A percentile compares a stretch with the other conserved stretches of the same genome.
phyloP scores from a whole-genome alignment of 208 protist genomes.

The Trypanosoma lewisi region DNA sequence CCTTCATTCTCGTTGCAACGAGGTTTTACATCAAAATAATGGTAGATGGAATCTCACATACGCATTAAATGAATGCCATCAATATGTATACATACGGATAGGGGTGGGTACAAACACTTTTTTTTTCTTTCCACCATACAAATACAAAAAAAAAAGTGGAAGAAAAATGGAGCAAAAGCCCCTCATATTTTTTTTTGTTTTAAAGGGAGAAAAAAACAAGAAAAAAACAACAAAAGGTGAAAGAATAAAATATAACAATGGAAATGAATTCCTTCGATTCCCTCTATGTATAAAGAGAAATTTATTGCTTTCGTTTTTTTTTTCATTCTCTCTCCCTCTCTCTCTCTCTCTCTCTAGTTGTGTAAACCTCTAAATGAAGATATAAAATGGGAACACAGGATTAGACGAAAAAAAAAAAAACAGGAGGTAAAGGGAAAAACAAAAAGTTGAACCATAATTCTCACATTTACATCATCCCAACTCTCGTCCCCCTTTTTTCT shows the following conservation, averaged over 20 bases:
- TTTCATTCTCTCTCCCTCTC: not conserved
- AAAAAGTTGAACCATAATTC: not conserved
- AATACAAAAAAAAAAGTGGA: too few species aligned
- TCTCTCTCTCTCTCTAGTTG: not conserved
- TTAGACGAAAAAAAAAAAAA: not conserved
- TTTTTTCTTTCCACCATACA: too few species aligned
- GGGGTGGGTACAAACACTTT: too few species aligned
- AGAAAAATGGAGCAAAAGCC: too few species aligned
- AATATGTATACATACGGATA: too few species aligned
- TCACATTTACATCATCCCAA: not conserved
- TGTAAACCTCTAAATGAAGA: constrained; percentile 14
- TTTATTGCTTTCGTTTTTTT: constrained; percentile 5
- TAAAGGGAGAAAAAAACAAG: constrained; percentile 2
- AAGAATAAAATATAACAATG: constrained; percentile 6
- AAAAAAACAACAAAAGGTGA: constrained; percentile 25
- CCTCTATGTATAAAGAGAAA: constrained; percentile 7
- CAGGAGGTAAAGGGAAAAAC: not conserved
- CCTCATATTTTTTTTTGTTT: too few species aligned
- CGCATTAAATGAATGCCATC: too few species aligned
- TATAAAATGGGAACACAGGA: constrained; percentile 9
- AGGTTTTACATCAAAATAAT: too few species aligned
- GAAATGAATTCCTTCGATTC: not conserved
- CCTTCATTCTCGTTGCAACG: too few species aligned
- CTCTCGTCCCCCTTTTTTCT: not conserved
- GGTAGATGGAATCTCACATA: too few species aligned